Conservation (phyloP, 257 asterid species). For the Vinca minor region DNA sequence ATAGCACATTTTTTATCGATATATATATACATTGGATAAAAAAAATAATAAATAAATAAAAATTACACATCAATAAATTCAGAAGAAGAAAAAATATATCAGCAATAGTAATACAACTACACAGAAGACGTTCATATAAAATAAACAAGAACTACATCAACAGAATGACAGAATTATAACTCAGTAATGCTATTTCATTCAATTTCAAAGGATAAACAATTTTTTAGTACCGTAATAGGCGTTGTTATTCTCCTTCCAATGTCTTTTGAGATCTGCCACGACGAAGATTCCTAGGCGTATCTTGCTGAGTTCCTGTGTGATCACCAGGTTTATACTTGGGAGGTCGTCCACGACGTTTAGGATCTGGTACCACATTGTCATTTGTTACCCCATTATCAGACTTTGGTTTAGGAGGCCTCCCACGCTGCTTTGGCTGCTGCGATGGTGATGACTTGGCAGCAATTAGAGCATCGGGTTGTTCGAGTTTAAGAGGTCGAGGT, state of each 20-base stretch:
- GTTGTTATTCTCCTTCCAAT: not conserved
- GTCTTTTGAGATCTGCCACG: not conserved
- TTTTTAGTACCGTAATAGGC: too few species aligned
- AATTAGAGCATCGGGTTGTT: not conserved
- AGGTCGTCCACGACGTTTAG: constrained; percentile 14
- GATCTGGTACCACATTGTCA: not conserved
- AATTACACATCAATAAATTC: too few species aligned
- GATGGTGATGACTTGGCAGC: not conserved
- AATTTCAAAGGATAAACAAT: too few species aligned
- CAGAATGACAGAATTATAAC: too few species aligned
- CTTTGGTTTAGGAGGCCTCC: constrained; percentile 11
- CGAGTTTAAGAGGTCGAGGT: constrained; percentile 1
- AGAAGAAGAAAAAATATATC: too few species aligned
- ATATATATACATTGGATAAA: too few species aligned
- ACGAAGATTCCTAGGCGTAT: not conserved
- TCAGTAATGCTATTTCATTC: too few species aligned
- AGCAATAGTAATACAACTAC: too few species aligned
- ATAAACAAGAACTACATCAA: too few species aligned
- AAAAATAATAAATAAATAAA: too few species aligned
- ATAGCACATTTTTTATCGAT: too few species aligned
- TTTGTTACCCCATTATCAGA: not conserved
- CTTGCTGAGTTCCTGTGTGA: not conserved
- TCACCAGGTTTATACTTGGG: constrained; percentile 1
- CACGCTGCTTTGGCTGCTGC: constrained; percentile 4
- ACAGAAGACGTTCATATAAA: too few species aligned